Evolutionary conservation across 169 alveolate species (phyloP), one percentile per base, ranked within the genome.

Genomic region (Babesia ovata): DNA sequence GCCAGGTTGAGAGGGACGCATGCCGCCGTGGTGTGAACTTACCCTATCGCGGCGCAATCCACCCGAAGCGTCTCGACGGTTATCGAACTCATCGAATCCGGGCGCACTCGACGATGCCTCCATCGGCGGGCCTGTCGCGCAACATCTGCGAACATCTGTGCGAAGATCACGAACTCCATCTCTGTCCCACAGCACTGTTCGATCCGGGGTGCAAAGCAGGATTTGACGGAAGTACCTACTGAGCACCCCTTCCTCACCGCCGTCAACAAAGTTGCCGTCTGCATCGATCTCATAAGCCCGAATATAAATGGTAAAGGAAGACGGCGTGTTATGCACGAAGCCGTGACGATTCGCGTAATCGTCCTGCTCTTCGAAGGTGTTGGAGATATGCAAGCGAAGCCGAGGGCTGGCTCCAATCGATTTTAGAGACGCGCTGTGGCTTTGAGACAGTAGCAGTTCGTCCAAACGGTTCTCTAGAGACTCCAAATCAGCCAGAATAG

Each of bases 131-230:
- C 10, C 10, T 21, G 29, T 39, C 17, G 6, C 22, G 22, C 29
- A 21, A 16, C 63, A 39, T 28, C 42, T 56, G n/a, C 22, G 16
- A 2, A 39, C 3, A 28, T 16, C 4, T 4, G 16, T 2, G 10
- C 63, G 21, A 12, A 39, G 42, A 21, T 60, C 77, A 0, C 49
- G 59, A 26, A 72, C 33, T 26, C 39, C 53, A 28, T 75, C 76
- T 16, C 85, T 16, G 61, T 75, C 67, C 85, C 85, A 75, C 19
- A 75, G 3, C n/a, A 75, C 67, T 19, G 63, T 50, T 4, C 85
- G 62, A 11, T 70, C 62, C 7, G 77, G 75, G 0, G 85, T 75
- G 22, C 63, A 70, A 21, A 75, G 44, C 54, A 75, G 39, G n/a
- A 75, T 75, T n/a, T 33, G 59, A 29, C 67, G 63, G 26, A 75